These are phyloP conservation scores for Torulaspora globosa DNA, from an alignment of 1,139 yeast genomes.

Conservation along the genomic window DNA sequence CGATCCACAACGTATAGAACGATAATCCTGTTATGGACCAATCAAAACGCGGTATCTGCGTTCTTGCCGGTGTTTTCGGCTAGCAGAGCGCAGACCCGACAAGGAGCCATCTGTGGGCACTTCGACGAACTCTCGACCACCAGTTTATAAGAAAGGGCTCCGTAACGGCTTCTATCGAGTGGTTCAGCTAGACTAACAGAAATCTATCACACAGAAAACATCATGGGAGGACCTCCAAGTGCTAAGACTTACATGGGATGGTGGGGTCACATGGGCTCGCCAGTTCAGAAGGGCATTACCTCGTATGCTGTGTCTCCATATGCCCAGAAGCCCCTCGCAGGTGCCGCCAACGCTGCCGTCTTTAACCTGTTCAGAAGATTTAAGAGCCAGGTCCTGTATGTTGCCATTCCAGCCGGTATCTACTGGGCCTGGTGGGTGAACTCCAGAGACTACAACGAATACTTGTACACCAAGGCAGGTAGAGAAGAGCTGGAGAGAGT, in stretches of 20 bases:
- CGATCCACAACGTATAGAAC: not conserved
- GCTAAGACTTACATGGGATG: slow-evolving; percentile 89
- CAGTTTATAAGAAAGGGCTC: not conserved
- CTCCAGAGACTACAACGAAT: slow-evolving; percentile 89
- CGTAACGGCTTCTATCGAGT: not conserved
- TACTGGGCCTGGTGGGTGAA: slow-evolving; percentile 85
- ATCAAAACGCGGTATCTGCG: slow-evolving; percentile 5
- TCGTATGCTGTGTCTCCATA: slow-evolving; percentile 88
- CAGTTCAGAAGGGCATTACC: slow-evolving; percentile 81
- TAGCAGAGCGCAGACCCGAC: not conserved
- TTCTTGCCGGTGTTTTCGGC: slow-evolving; percentile 6
- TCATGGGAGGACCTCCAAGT: slow-evolving; percentile 64
- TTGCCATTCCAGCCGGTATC: slow-evolving; percentile 70
- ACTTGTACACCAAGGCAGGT: slow-evolving; percentile 96
- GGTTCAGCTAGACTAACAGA: not conserved
- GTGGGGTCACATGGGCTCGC: slow-evolving; percentile 90
- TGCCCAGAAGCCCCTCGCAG: slow-evolving; percentile 90
- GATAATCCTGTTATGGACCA: not conserved
- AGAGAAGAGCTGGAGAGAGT: slow-evolving; percentile 86
- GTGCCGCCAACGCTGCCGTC: slow-evolving; percentile 76
- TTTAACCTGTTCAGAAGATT: slow-evolving; percentile 96
- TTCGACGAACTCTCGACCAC: not conserved
- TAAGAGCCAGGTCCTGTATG: slow-evolving; percentile 75
- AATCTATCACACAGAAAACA: not conserved
- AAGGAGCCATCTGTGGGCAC: not conserved